Base-by-base conservation (phyloP, 139 green algal species). In the Tetraselmis striata region DNA sequence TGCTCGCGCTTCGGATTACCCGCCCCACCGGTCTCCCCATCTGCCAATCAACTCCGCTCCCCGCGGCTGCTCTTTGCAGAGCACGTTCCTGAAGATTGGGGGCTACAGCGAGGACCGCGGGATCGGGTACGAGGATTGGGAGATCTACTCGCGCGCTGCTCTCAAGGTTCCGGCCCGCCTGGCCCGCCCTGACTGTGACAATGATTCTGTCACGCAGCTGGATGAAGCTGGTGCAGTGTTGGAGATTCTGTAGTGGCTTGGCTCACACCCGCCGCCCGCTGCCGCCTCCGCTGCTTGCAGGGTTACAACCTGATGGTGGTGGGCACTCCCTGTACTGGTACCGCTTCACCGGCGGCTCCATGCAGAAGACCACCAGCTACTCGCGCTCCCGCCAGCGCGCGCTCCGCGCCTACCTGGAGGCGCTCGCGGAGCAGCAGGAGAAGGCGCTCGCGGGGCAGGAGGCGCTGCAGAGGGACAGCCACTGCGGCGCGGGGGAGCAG, bases 61-160 rank as follows among this genome's bases (percentile, higher is more conserved):
- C n/a, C n/a, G n/a, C n/a, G n/a, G n/a, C n/a, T n/a, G n/a, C n/a
- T n/a, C n/a, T n/a, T n/a, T 18, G 18, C 45, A 67, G 45, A 59
- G 29, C 28, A 59, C 27, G 23, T 80, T 80, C 18, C 24, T 27
- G n/a, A 32, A 80, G 28, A 28, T 80, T 2, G 77, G 77, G 2
- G 77, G 77, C 23, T 80, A 80, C 77, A 80, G 29, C 77, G 29
- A 32, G 29, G 77, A 80, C 77, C 28, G 77, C 29, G 24, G 32
- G 2, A 32, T 80, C 32, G 77, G 77, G 5, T 80, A 80, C 77
- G 77, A 80, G 77, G 77, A 80, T n/a, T 80, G 77, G 77, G 77
- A 80, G 29, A 28, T 80, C 1, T 80, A 80, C 77, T 80, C 77
- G 27, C 31, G 32, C 2, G 27, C 28, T 2, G 77, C 77, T 22